These are phyloP conservation scores for Cymbidium sinense DNA, from an alignment of 106 monocot species.

Conservation along the genomic window DNA sequence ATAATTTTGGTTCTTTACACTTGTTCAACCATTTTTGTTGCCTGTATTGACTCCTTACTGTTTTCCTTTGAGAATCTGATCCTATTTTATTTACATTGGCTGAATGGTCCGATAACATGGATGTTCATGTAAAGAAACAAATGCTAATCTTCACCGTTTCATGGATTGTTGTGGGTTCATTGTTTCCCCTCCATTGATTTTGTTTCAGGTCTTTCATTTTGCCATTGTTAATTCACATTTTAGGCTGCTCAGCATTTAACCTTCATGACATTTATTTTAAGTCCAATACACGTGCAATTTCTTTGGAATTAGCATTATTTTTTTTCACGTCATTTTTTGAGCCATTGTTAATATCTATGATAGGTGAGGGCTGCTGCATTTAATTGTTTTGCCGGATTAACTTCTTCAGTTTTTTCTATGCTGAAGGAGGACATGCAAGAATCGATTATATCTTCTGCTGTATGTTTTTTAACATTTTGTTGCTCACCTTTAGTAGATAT, in stretches of 20 bases:
- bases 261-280: background rate
- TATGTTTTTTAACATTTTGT: constrained; percentile 26
- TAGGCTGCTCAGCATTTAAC: background rate
- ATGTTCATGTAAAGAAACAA: too few species aligned
- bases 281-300: background rate
- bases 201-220: background rate
- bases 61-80: background rate
- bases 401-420: constrained; percentile 68
- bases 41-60: background rate
- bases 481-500: background rate
- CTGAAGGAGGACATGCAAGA: constrained; percentile 49
- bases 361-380: constrained; percentile 87
- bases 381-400: constrained; percentile 95
- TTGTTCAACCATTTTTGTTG: background rate
- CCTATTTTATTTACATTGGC: background rate
- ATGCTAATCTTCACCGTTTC: too few species aligned
- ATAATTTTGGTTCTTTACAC: too few species aligned
- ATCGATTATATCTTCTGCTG: constrained; percentile 52
- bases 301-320: background rate
- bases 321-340: background rate
- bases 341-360: constrained; percentile 3
- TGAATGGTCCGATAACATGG: background rate
- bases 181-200: background rate
- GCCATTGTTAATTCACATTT: background rate
- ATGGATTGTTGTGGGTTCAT: background rate